Percentiles rank a stretch among this genome's conserved stretches.
phyloP scores from a whole-genome alignment of 1,284 basidiomycete species.

The Cryptococcus hybrid region DNA sequence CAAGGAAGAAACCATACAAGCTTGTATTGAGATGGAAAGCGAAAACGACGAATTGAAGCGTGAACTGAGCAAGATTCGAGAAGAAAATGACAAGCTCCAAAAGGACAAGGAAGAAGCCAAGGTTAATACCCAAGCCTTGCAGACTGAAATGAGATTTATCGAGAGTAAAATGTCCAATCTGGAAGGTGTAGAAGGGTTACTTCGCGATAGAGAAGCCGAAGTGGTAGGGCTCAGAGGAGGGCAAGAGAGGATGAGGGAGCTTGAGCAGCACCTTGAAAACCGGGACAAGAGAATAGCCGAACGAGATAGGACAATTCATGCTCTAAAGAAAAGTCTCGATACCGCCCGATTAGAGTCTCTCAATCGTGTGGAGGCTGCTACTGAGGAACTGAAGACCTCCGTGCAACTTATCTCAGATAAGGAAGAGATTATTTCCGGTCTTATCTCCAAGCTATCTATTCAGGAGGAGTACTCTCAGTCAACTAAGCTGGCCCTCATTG shows the following conservation, averaged over 20 bases:
- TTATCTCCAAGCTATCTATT: neutral
- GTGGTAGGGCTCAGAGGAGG: neutral
- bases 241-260: neutral
- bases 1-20: neutral
- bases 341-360: too few relatives aligned
- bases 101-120: slow-evolving; percentile 5
- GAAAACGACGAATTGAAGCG: neutral
- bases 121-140: slow-evolving; percentile 2
- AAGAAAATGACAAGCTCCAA: neutral
- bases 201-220: slow-evolving; percentile 3
- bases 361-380: neutral
- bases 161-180: slow-evolving; percentile 1
- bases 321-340: too few relatives aligned
- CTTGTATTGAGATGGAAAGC: neutral
- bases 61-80: neutral
- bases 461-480: too few relatives aligned
- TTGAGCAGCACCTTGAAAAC: neutral
- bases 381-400: neutral
- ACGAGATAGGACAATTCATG: slow-evolving; percentile 6
- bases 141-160: slow-evolving; percentile 6
- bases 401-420: neutral
- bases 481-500: too few relatives aligned
- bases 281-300: slow-evolving; percentile 3
- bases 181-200: neutral
- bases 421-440: neutral